Evolutionary conservation across 2,329 filamentous ascomycete genomes (phyloP).

Genomic region (Zymoseptoria ardabiliae): DNA sequence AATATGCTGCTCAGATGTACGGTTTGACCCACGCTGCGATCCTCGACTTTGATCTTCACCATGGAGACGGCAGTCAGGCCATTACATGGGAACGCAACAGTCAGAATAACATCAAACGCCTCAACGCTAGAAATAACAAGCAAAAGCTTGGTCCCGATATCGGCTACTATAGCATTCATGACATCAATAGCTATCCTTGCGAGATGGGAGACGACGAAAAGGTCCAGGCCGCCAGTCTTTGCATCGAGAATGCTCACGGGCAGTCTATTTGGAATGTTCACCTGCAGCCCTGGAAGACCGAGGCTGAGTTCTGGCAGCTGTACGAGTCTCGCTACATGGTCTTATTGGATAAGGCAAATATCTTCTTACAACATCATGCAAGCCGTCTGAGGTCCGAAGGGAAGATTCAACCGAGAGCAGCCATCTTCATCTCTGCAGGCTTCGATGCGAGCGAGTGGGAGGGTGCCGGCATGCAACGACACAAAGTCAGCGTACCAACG

Average conservation of each 20-base stretch:
- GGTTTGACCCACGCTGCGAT: conserved; percentile 90
- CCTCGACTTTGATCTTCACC: conserved; percentile 84
- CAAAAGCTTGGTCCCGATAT: conserved; percentile 43
- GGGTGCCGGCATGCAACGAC: conserved; percentile 84
- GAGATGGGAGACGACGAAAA: conserved; percentile 91
- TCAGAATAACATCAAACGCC: conserved; percentile 44
- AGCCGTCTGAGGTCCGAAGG: conserved; percentile 52
- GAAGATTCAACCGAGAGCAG: conserved; percentile 63
- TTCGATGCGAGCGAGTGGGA: conserved; percentile 98
- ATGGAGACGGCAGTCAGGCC: conserved; percentile 90
- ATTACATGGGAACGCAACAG: conserved; percentile 89
- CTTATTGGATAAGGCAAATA: conserved; percentile 72
- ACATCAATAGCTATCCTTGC: conserved; percentile 97
- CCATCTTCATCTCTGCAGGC: conserved; percentile 89
- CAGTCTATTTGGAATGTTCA: conserved; percentile 97
- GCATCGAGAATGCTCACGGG: conserved; percentile 87
- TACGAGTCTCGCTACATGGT: conserved; percentile 73
- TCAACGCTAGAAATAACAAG: conserved; percentile 25
- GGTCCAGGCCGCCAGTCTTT: conserved; percentile 86
- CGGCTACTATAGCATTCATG: conserved; percentile 93
- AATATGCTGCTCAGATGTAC: conserved; percentile 76
- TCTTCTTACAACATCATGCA: conserved; percentile 68
- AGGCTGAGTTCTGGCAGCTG: conserved; percentile 78
- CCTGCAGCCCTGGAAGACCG: conserved; percentile 74
- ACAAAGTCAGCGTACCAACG: conserved; percentile 91